Evolutionary conservation across 306 rosid genomes (phyloP).

Genomic region (Lithocarpus polystachyus): DNA sequence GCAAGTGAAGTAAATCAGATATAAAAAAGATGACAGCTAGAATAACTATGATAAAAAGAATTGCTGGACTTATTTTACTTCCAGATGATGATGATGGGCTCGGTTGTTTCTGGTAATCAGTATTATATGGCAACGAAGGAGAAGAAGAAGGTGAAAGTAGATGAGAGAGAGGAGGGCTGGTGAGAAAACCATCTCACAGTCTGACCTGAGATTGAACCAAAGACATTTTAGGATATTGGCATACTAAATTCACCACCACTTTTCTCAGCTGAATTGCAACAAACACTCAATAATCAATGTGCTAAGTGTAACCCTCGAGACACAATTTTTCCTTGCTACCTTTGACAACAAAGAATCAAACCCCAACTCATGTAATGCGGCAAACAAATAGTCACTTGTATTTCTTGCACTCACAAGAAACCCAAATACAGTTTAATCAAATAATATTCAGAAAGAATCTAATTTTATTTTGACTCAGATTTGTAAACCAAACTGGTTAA

Average conservation of each 20-base stretch:
- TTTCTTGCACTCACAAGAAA: conserved; percentile 31
- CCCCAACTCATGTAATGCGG: conserved; percentile 45
- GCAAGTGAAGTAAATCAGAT: conserved; percentile 66
- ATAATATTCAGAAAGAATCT: background rate
- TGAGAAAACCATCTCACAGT: conserved; percentile 26
- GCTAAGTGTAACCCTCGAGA: conserved; percentile 4
- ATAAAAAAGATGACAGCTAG: conserved; percentile 68
- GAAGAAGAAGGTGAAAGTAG: conserved; percentile 24
- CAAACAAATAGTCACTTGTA: conserved; percentile 29
- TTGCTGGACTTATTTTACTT: conserved; percentile 55
- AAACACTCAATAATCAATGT: conserved; percentile 12
- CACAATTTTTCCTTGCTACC: conserved; percentile 26
- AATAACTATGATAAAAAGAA: conserved; percentile 63
- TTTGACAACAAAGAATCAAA: conserved; percentile 20
- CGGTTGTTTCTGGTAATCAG: conserved; percentile 41
- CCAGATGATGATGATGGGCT: conserved; percentile 45
- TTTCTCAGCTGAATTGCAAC: conserved; percentile 8
- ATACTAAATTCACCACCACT: conserved; percentile 24
- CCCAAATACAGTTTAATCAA: conserved; percentile 14
- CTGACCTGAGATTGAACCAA: conserved; percentile 47
- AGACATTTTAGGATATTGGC: conserved; percentile 49
- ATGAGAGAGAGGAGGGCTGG: conserved; percentile 35
- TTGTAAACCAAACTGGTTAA: background rate
- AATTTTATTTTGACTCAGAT: conserved; percentile 20
- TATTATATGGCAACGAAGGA: conserved; percentile 27